Evolutionary conservation across 2,329 filamentous ascomycete species (phyloP), one percentile per base, ranked within the genome.

Genomic region (Colletotrichum musae): DNA sequence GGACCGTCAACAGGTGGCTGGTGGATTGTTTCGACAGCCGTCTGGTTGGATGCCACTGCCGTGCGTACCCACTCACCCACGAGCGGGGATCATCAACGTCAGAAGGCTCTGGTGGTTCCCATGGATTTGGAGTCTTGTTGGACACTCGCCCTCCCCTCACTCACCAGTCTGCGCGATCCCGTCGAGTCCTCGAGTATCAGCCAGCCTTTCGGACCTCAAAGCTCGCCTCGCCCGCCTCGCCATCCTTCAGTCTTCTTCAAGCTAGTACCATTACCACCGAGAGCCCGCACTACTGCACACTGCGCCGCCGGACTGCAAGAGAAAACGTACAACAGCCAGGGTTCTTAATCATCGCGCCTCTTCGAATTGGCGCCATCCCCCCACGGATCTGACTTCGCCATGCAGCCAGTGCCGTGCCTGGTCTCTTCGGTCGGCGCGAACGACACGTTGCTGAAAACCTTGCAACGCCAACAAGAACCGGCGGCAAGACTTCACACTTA

Each of bases 11-110:
- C 60, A 68, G 65, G 48, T 66, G 51, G 56, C 32, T 36, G 18
- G 54, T 69, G 56, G 66, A 66, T 52, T 70, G 62, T 18, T 58
- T 67, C 43, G 10, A 36, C 43, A 7, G 16, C 32, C 9, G 18
- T 36, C 62, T 60, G 57, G 39, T 67, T 58, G 67, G 67, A 24
- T 51, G 51, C 18, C 50, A 58, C 32, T 45, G 41, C 54, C 50
- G 50, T 43, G 6, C 13, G n/a, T 52, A 21, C 28, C 61, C 61
- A 54, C 54, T 36, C 32, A 36, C 32, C 15, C 3, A 53, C 12
- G 32, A 24, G 50, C 66, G 61, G 61, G 54, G 21, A 26, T 56
- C 39, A 26, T 41, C 43, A 56, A 66, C 61, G 57, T 70, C 67
- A 67, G 58, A 62, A 52, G 28, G 32, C 32, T 36, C 32, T 36